Percentiles rank a stretch among this genome's conserved stretches.
These are phyloP conservation scores for Kodamaea sp. DNA, from an alignment of 1,139 yeast species.

Conservation along the genomic window DNA sequence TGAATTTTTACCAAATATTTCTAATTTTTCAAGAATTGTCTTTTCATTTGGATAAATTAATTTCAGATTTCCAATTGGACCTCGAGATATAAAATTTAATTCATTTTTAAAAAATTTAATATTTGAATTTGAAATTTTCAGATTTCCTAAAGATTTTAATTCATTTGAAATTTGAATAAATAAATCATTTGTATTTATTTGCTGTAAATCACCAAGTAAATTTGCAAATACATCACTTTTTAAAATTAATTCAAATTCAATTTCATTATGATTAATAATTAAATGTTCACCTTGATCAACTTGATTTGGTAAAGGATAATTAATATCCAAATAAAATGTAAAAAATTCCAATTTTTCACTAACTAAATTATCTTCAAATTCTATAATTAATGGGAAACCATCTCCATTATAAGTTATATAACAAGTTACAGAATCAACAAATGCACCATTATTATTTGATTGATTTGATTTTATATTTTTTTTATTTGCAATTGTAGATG, in stretches of 20 bases:
- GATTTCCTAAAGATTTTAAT: slow-evolving; percentile 13
- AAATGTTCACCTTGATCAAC: slow-evolving; percentile 16
- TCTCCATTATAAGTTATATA: slow-evolving; percentile 44
- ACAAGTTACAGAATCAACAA: slow-evolving; percentile 25
- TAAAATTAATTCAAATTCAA: slow-evolving; percentile 63
- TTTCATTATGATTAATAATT: slow-evolving; percentile 43
- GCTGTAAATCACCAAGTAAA: slow-evolving; percentile 63
- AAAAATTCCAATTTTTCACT: slow-evolving; percentile 69
- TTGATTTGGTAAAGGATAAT: slow-evolving; percentile 19
- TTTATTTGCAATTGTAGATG: slow-evolving; percentile 13
- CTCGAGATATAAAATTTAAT: slow-evolving; percentile 57
- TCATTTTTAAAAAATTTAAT: slow-evolving; percentile 23
- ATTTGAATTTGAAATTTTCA: slow-evolving; percentile 4
- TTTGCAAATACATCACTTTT: slow-evolving; percentile 63
- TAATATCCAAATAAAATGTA: slow-evolving; percentile 49
- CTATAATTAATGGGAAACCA: slow-evolving; percentile 65
- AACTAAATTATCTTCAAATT: slow-evolving; percentile 67
- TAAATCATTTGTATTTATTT: slow-evolving; percentile 58
- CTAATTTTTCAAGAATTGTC: slow-evolving; percentile 52
- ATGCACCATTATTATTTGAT: slow-evolving; percentile 7
- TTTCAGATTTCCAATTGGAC: slow-evolving; percentile 68
- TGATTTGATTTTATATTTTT: slow-evolving; percentile 4
- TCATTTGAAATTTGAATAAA: slow-evolving; percentile 42
- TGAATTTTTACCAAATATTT: slow-evolving; percentile 16
- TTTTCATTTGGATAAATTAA: slow-evolving; percentile 64